These are phyloP conservation scores for Poa pratensis DNA, from an alignment of 176 grass and related monocot genomes.

Conservation along the genomic window DNA sequence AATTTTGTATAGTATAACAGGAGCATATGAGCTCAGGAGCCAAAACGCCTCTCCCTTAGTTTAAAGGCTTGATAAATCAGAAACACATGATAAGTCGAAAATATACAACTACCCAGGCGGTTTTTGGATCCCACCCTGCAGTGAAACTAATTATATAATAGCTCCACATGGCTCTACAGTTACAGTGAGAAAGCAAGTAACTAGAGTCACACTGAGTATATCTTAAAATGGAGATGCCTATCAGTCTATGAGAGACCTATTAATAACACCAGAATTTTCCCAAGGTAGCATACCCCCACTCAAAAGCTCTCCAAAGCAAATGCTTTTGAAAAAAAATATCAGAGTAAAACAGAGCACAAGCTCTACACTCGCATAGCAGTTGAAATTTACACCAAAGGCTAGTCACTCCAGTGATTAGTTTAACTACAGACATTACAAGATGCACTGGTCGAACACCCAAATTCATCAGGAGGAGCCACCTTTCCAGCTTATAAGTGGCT, in stretches of 20 bases:
- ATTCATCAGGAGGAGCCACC: background rate
- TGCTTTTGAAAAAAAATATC: background rate
- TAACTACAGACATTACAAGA: background rate
- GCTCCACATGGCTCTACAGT: conserved; percentile 1
- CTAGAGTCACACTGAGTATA: background rate
- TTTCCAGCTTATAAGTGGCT: background rate
- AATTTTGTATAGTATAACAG: too few species aligned
- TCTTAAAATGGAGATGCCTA: conserved; percentile 12
- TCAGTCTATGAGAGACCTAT: background rate
- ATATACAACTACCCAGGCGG: background rate
- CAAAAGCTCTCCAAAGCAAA: background rate
- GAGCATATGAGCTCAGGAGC: too few species aligned
- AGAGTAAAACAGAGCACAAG: conserved; percentile 5
- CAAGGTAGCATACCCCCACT: background rate
- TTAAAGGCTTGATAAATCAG: background rate
- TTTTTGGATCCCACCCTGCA: background rate
- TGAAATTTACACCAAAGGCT: background rate
- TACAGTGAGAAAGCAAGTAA: background rate
- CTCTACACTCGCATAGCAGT: conserved; percentile 1
- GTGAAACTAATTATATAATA: conserved; percentile 19
- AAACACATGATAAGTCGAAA: background rate
- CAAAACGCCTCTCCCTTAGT: too few species aligned
- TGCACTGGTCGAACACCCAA: conserved; percentile 9
- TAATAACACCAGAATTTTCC: background rate
- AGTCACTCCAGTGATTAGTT: background rate